These are phyloP conservation scores for Rugonectria rugulosa DNA, from an alignment of 2,329 filamentous ascomycete species.

Conservation along the genomic window DNA sequence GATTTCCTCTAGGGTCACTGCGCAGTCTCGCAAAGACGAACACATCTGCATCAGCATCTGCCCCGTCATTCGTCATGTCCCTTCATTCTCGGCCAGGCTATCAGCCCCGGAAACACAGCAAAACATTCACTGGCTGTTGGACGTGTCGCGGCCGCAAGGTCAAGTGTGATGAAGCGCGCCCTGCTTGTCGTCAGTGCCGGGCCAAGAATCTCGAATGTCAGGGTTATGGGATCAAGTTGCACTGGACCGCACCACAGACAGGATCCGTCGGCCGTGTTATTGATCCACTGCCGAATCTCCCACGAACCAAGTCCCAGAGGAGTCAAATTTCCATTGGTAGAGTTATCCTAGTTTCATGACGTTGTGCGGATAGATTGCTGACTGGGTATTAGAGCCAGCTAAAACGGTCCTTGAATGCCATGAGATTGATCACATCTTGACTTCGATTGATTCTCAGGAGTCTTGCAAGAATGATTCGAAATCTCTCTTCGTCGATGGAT, in stretches of 20 bases:
- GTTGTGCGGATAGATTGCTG: neutral
- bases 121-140: slow-evolving; percentile 46
- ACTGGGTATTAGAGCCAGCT: slow-evolving; percentile 9
- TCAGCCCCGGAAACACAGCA: slow-evolving; percentile 32
- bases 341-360: no score
- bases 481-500: slow-evolving; percentile 2
- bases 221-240: slow-evolving; percentile 42
- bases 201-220: slow-evolving; percentile 40
- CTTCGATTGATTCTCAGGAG: slow-evolving; percentile 11
- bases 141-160: slow-evolving; percentile 47
- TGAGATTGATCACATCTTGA: slow-evolving; percentile 15
- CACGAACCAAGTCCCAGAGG: slow-evolving; percentile 16
- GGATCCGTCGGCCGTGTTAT: slow-evolving; percentile 1
- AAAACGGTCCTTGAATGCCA: slow-evolving; percentile 7
- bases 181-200: slow-evolving; percentile 44
- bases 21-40: neutral
- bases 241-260: slow-evolving; percentile 33
- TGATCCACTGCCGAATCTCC: slow-evolving; percentile 9
- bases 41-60: neutral
- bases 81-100: slow-evolving; percentile 12
- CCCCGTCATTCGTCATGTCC: slow-evolving; percentile 16
- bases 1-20: slow-evolving; percentile 12
- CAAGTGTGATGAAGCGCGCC: slow-evolving; percentile 48
- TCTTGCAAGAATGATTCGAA: neutral
- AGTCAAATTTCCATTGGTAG: slow-evolving; percentile 19